Base-by-base conservation (phyloP, 495 filamentous ascomycete genomes). In the Thozetella sp. region DNA sequence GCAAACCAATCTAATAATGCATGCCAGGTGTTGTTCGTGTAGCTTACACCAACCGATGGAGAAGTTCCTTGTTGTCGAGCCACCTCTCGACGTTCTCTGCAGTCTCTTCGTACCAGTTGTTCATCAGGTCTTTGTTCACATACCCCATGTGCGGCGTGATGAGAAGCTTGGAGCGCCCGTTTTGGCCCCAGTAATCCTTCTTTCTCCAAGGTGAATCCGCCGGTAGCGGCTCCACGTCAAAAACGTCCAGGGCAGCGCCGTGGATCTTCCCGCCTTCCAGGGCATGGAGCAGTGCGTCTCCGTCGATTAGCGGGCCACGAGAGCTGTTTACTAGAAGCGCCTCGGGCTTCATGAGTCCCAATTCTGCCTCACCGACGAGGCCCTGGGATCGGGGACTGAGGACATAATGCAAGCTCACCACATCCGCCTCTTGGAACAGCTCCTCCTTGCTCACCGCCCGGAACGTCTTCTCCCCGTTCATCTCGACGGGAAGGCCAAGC, bases 81-180 rank as follows among this genome's bases (percentile, higher is more conserved):
- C 85, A 90, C 34, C 79, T 65, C 75, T 84, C 80, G 25, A 89
- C 56, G 67, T 87, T 88, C 70, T 86, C 81, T 10, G 83, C 85
- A 17, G 80, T 77, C 70, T 89, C 85, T 30, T 84, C 77, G 69
- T 89, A 89, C 86, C 86, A 89, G 2, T 73, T 78, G 56, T 79
- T 72, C 63, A 91, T 76, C 54, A 81, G 77, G 20, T 82, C 82
- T 51, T 85, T 80, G 37, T 88, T 86, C 4, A 84, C 86, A 68
- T 90, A 91, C 1, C 88, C 88, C 83, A 89, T 89, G 74, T 91
- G 88, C 53, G 88, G 88, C 17, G 82, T 84, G 58, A 89, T 67
- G 20, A 91, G 54, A 4, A 90, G 80, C 43, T 82, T 78, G 53
- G 82, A 84, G 53, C 81, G 82, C 12, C 86, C 87, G 45, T 83